A percentile compares a stretch with the other conserved stretches of the same genome.
phyloP scores from a whole-genome alignment of 1,139 yeast genomes.

The Hansenula sp. region DNA sequence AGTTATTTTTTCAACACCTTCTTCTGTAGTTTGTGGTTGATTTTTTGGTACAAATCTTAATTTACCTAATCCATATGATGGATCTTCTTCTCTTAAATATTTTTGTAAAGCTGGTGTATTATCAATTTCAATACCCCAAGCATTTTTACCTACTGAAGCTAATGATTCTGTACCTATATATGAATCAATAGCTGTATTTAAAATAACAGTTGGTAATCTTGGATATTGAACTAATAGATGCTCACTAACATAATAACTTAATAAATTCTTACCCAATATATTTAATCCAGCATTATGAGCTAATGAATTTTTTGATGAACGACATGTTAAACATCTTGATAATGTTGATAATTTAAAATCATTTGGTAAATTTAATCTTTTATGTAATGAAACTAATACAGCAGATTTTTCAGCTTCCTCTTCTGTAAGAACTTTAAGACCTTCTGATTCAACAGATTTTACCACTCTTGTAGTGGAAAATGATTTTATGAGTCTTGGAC shows the following conservation, averaged over 20 bases:
- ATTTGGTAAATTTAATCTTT: conserved; percentile 61
- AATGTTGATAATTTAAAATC: conserved; percentile 59
- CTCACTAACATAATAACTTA: conserved; percentile 75
- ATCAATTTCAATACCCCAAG: conserved; percentile 90
- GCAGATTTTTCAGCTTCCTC: conserved; percentile 45
- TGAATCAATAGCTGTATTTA: conserved; percentile 69
- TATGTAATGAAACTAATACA: conserved; percentile 71
- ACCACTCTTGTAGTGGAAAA: not conserved
- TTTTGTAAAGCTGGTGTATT: conserved; percentile 59
- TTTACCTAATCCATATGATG: conserved; percentile 58
- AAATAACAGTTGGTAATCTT: conserved; percentile 77
- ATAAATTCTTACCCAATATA: conserved; percentile 71
- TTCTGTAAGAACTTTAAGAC: conserved; percentile 7
- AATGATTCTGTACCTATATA: conserved; percentile 65
- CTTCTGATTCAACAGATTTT: not conserved
- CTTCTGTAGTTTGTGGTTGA: conserved; percentile 26
- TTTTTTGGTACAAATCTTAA: conserved; percentile 42
- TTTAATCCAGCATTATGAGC: conserved; percentile 79
- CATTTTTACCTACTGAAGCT: conserved; percentile 52
- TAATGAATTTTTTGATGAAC: conserved; percentile 38
- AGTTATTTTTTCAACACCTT: conserved; percentile 36
- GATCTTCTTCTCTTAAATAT: conserved; percentile 65
- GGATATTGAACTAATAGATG: conserved; percentile 75
- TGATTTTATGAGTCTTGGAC: not conserved
- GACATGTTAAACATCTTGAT: conserved; percentile 73